Evolutionary conservation across 2,329 filamentous ascomycete genomes (phyloP).

Genomic region (Aphanocladium album): DNA sequence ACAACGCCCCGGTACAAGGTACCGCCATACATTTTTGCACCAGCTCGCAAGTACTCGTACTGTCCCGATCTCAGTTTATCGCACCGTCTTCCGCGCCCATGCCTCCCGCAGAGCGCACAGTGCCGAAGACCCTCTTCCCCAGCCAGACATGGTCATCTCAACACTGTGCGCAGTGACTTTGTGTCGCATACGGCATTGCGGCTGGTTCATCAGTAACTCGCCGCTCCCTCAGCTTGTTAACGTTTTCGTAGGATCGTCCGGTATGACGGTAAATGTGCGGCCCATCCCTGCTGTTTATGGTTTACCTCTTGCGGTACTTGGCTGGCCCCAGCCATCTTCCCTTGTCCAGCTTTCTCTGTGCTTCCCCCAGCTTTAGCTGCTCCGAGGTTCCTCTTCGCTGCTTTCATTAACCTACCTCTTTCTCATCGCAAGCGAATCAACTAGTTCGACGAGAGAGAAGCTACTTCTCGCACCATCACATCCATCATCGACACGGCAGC

Average conservation of each 20-base stretch:
- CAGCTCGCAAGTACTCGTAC: not conserved
- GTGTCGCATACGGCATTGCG: not conserved
- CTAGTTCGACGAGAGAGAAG: not conserved
- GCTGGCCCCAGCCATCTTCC: not conserved
- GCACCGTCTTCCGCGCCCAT: conserved; percentile 1
- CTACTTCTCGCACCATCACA: not conserved
- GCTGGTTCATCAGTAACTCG: conserved; percentile 3
- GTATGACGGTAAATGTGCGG: conserved; percentile 6
- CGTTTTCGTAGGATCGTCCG: not conserved
- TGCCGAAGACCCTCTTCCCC: not conserved
- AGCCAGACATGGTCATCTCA: not conserved
- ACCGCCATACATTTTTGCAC: not conserved
- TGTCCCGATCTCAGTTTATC: conserved; percentile 10
- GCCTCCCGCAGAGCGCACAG: not conserved
- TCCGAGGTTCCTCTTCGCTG: conserved; percentile 1
- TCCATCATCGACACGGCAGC: not conserved
- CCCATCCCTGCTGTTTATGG: not conserved
- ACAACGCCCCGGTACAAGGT: not conserved
- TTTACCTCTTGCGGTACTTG: not conserved
- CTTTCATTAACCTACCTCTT: not conserved
- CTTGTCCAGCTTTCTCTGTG: not conserved
- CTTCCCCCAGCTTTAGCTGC: not conserved
- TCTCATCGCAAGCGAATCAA: not conserved
- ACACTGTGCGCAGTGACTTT: conserved; percentile 7
- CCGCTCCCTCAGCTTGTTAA: not conserved